phyloP scores from a whole-genome alignment of 805 yeast species.

The Ogataea pignaliae region DNA sequence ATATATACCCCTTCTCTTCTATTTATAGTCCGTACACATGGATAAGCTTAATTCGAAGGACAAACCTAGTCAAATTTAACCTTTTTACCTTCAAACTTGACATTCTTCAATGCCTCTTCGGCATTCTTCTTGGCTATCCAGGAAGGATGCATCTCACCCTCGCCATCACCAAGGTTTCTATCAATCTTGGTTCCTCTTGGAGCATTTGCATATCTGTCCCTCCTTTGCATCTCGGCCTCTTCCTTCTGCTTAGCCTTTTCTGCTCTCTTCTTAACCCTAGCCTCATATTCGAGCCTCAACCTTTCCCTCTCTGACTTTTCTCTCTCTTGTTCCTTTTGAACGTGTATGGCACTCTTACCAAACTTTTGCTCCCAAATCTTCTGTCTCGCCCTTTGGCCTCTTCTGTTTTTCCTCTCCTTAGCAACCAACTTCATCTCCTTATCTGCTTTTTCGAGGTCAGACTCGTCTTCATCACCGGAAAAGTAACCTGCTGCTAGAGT shows the following conservation, averaged over 20 bases:
- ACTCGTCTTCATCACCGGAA: constrained; percentile 76
- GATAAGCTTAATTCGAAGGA: no score
- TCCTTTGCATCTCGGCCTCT: constrained; percentile 7
- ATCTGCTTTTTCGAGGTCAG: constrained; percentile 34
- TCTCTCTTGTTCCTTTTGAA: constrained; percentile 59
- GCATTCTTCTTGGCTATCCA: constrained; percentile 88
- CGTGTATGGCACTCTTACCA: constrained; percentile 81
- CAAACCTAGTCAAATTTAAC: constrained; percentile 58
- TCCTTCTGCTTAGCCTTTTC: constrained; percentile 31
- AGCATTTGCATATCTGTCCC: constrained; percentile 10
- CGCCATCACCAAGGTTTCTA: constrained; percentile 10
- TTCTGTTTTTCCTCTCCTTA: constrained; percentile 70
- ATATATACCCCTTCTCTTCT: no score
- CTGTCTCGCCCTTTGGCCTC: constrained; percentile 97
- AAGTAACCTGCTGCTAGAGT: constrained; percentile 73
- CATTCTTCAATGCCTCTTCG: constrained; percentile 59
- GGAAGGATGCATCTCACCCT: constrained; percentile 78
- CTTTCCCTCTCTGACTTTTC: constrained; percentile 51
- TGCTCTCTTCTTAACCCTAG: constrained; percentile 64
- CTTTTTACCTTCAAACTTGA: constrained; percentile 80
- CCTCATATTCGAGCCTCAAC: constrained; percentile 64
- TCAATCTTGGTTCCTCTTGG: constrained; percentile 1
- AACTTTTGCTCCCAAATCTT: constrained; percentile 93
- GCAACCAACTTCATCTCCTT: constrained; percentile 49
- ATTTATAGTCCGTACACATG: no score